Evolutionary conservation across 169 alveolate species (phyloP).

Genomic region (Eimeria necatrix): DNA sequence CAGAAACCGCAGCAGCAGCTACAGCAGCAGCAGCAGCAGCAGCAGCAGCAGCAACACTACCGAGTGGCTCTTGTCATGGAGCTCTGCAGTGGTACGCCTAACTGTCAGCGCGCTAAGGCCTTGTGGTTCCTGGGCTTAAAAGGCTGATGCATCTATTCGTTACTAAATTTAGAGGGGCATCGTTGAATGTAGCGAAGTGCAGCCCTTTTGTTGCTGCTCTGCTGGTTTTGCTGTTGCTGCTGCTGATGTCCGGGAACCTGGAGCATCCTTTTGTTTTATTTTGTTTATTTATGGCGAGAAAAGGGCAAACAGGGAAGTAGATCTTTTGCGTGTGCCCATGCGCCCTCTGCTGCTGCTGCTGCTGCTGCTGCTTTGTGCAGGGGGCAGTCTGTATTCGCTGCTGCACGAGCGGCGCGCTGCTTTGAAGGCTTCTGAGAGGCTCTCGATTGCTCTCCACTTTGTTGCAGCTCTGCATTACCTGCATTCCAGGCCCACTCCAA

Average conservation of each 20-base stretch:
- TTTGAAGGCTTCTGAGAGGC: background rate
- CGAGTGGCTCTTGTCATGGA: constrained; percentile 57
- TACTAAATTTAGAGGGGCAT: no score
- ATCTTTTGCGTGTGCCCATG: no score
- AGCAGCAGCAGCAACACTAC: constrained; percentile 41
- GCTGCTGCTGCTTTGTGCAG: background rate
- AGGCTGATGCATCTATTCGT: background rate
- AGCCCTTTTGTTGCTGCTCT: background rate
- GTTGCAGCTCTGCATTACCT: constrained; percentile 32
- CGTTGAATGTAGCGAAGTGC: no score
- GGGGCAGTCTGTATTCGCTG: constrained; percentile 45
- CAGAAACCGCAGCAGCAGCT: background rate
- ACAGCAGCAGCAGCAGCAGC: background rate
- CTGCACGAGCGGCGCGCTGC: constrained; percentile 60
- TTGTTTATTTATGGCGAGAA: no score
- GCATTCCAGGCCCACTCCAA: constrained; percentile 17
- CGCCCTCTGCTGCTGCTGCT: background rate
- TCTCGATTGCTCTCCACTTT: constrained; percentile 28
- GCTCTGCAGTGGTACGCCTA: constrained; percentile 37
- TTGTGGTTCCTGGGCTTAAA: no score
- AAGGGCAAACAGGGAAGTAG: no score
- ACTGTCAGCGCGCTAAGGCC: background rate
- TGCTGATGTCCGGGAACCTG: background rate
- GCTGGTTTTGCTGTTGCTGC: constrained; percentile 3
- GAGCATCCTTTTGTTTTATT: background rate